A percentile compares a stretch with the other conserved stretches of the same genome.
Evolutionary conservation across 345 rosid species (phyloP).

Genomic region (Eucalyptus tenuipes): DNA sequence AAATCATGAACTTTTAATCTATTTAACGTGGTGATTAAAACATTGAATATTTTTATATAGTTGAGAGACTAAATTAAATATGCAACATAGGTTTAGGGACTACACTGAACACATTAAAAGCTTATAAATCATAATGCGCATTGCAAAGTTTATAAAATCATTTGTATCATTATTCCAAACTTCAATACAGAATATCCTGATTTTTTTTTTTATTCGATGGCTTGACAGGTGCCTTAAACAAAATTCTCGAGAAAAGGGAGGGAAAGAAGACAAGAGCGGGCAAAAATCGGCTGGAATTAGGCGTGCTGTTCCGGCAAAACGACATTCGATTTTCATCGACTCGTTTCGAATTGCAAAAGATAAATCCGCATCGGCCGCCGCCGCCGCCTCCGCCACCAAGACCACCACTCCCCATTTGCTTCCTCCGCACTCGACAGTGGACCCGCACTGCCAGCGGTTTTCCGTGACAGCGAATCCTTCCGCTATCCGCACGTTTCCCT

Average conservation of each 20-base stretch:
- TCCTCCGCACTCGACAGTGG: neutral
- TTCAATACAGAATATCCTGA: neutral
- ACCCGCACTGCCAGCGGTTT: neutral
- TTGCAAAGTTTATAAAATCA: too few species aligned
- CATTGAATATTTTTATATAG: too few species aligned
- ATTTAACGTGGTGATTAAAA: too few species aligned
- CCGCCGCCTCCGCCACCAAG: neutral
- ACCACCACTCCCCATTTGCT: neutral
- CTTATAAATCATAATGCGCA: too few species aligned
- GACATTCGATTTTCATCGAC: neutral
- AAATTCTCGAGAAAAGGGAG: neutral
- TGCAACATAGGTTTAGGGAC: too few species aligned
- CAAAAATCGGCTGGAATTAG: neutral
- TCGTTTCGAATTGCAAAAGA: too few species aligned
- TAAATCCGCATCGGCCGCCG: neutral
- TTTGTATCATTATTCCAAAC: too few species aligned
- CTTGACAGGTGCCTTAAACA: too few species aligned
- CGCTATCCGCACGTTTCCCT: neutral
- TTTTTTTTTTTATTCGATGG: too few species aligned
- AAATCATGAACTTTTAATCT: too few species aligned
- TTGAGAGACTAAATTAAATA: too few species aligned
- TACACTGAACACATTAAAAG: too few species aligned
- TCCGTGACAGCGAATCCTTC: neutral
- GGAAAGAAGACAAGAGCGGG: neutral
- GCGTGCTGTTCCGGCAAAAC: neutral